Base-by-base conservation (phyloP, 768 basidiomycete genomes). In the Dendrothele bispora region DNA sequence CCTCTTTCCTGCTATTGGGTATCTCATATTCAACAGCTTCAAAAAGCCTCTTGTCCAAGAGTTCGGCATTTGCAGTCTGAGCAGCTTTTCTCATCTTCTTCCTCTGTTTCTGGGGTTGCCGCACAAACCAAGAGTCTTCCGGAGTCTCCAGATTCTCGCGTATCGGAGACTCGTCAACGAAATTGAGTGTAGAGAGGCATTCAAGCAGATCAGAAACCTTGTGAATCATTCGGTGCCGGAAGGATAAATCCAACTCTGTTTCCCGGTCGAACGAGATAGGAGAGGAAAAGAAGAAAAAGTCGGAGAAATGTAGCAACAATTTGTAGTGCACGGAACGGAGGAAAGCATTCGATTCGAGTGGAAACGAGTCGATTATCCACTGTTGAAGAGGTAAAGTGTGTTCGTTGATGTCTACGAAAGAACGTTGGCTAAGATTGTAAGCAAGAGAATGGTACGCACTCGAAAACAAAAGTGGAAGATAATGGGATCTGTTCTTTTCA, bases 271-370 rank as follows among this genome's bases (percentile, higher is more conserved):
- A 14, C 27, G 25, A 7, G 28, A 26, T n/a, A 29, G 4, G n/a
- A 24, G 27, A 18, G 26, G 34, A 37, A 46, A 37, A 27, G 18
- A 26, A n/a, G 32, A 48, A 40, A 27, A 48, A 39, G n/a, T 40
- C 24, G 8, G 46, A 48, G 11, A 49, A 18, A 22, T 35, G 32
- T 14, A 24, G 11, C 2, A 49, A 24, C 30, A 49, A 11, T 28
- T n/a, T 43, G 18, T 14, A 25, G 20, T 10, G 40, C 41, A 5
- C n/a, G 14, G 40, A 49, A 15, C 32, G 22, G 17, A 10, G 15
- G 2, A 47, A 47, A 11, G 18, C 14, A 4, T 24, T 21, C 5
- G 35, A 20, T 29, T 38, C 46, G 11, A 4, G n/a, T n/a, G 14
- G 22, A 28, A 47, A 47, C 14, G 29, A 15, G 37, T 18, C 21